phyloP scores from a whole-genome alignment of 768 basidiomycete species.

The Suillus alpinus region DNA sequence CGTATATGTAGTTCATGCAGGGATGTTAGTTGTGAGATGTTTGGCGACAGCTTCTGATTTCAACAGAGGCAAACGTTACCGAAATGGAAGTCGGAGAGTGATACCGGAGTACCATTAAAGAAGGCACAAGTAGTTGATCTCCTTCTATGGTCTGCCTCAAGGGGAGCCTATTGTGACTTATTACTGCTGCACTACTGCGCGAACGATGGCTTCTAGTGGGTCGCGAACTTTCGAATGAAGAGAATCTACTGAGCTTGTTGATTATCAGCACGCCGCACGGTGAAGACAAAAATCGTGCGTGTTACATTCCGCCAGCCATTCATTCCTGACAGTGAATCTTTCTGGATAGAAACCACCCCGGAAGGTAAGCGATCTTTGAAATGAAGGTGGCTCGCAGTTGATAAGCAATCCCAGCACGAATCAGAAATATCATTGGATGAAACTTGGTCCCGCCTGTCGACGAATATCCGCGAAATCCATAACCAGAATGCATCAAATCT shows the following conservation, averaged over 20 bases:
- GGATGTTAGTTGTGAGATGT: conserved; percentile 13
- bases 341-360: conserved; percentile 41
- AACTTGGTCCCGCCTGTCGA: conserved; percentile 77
- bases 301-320: conserved; percentile 19
- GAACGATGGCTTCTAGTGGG: conserved; percentile 31
- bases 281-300: conserved; percentile 44
- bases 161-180: neutral
- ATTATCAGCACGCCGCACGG: conserved; percentile 26
- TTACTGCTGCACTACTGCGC: neutral
- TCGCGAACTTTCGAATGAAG: neutral
- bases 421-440: conserved; percentile 75
- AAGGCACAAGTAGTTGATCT: neutral
- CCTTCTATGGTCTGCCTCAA: conserved; percentile 1
- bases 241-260: conserved; percentile 12
- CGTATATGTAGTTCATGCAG: neutral
- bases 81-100: neutral
- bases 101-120: neutral
- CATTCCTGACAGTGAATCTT: conserved; percentile 18
- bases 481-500: conserved; percentile 88
- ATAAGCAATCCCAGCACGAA: conserved; percentile 51
- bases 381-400: neutral
- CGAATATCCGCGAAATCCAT: conserved; percentile 92
- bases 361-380: conserved; percentile 36
- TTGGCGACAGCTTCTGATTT: conserved; percentile 31
- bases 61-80: conserved; percentile 31